A percentile compares a stretch with the other conserved stretches of the same genome.
These are phyloP conservation scores for Iris macrosiphon DNA, from an alignment of 106 monocot genomes.

Conservation along the genomic window DNA sequence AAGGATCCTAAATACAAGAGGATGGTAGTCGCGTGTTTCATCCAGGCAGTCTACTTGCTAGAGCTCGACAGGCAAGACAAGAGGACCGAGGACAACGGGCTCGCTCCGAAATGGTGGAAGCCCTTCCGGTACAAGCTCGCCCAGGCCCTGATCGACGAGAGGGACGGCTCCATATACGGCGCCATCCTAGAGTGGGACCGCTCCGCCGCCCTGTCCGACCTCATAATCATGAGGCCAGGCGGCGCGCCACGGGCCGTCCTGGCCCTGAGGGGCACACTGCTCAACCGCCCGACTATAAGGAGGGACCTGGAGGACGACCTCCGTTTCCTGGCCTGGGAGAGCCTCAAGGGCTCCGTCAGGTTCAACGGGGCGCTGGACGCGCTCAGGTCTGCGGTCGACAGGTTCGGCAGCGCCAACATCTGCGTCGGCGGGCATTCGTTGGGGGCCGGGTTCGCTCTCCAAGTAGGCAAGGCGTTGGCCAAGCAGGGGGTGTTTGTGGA, in stretches of 20 bases:
- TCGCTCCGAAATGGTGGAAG: conserved; percentile 27
- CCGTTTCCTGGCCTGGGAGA: conserved; percentile 24
- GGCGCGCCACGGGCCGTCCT: conserved; percentile 27
- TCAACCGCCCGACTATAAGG: conserved; percentile 16
- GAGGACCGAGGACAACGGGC: conserved; percentile 3
- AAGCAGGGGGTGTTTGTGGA: conserved; percentile 23
- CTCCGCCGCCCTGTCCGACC: conserved; percentile 11
- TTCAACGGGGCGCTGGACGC: conserved; percentile 17
- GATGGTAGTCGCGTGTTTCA: conserved; percentile 27
- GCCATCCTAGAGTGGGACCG: conserved; percentile 24
- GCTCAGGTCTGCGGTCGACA: conserved; percentile 7
- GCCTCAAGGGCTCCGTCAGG: conserved; percentile 23
- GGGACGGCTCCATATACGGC: conserved; percentile 25
- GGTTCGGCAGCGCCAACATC: conserved; percentile 21
- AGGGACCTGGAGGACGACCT: conserved; percentile 22
- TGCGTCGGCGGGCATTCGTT: conserved; percentile 28
- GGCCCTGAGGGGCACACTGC: conserved; percentile 21
- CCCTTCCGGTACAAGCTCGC: conserved; percentile 26
- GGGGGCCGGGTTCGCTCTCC: conserved; percentile 31
- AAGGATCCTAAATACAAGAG: conserved; percentile 23
- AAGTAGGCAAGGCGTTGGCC: conserved; percentile 33
- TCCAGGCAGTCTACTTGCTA: conserved; percentile 24
- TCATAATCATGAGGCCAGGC: conserved; percentile 20
- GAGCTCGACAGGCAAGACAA: conserved; percentile 27
- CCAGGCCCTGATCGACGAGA: conserved; percentile 11